A percentile compares a stretch with the other conserved stretches of the same genome.
phyloP scores from a whole-genome alignment of 768 basidiomycete genomes.

The Boletellus ananas region DNA sequence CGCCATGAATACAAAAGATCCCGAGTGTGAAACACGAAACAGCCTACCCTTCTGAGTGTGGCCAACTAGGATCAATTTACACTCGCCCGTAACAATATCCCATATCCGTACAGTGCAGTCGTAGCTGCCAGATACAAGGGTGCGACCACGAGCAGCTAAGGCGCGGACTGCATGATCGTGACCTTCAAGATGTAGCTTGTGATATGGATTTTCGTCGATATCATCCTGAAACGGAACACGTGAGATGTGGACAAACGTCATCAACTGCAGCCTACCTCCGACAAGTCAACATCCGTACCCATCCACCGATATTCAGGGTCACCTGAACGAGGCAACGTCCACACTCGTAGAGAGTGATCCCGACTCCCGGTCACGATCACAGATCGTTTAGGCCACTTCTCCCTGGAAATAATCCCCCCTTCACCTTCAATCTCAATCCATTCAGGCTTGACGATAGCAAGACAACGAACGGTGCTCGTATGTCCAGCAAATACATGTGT shows the following conservation, averaged over 20 bases:
- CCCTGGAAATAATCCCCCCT: constrained; percentile 54
- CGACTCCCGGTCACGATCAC: constrained; percentile 72
- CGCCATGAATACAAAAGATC: constrained; percentile 6
- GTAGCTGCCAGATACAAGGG: constrained; percentile 92
- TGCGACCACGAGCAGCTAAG: constrained; percentile 85
- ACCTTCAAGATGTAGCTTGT: constrained; percentile 77
- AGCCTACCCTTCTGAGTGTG: constrained; percentile 82
- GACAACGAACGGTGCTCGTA: constrained; percentile 92
- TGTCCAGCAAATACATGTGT: constrained; percentile 96
- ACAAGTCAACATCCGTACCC: constrained; percentile 57
- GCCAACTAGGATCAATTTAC: constrained; percentile 76
- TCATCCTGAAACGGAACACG: constrained; percentile 48
- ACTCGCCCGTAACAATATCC: constrained; percentile 83
- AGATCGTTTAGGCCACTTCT: constrained; percentile 70
- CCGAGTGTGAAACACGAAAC: constrained; percentile 23
- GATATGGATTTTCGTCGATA: constrained; percentile 80
- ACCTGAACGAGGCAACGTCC: constrained; percentile 62
- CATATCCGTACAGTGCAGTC: constrained; percentile 94
- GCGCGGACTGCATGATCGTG: constrained; percentile 92
- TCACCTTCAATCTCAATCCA: constrained; percentile 72
- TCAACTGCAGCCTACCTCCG: constrained; percentile 34
- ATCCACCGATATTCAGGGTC: constrained; percentile 74
- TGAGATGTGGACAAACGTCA: neutral
- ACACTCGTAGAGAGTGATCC: constrained; percentile 63
- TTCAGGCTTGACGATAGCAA: constrained; percentile 94